Base-by-base conservation (phyloP, 179 eudicot species). In the Camellia oleifera region DNA sequence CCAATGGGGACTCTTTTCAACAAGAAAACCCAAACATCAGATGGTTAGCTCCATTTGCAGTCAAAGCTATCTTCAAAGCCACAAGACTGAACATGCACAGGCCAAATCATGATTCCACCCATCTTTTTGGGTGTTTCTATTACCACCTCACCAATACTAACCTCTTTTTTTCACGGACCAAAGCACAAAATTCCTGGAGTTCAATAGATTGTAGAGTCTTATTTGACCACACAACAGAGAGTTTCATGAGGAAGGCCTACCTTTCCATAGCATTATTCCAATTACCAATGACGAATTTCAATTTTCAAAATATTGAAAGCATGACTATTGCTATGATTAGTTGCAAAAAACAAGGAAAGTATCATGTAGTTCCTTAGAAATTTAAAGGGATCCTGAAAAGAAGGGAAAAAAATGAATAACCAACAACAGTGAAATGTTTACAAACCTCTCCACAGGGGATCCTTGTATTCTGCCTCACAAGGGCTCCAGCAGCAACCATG, bases 401-500 rank as follows among this genome's bases (percentile, higher is more conserved):
- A 32, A 32, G 1, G 40, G 40, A 32, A 32, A 60, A 48, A 11
- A 66, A 40, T 48, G 42, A 44, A 44, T 18, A 60, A 63, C 5
- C 46, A 73, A 50, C 14, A 84, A 18, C 7, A 66, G 50, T 17
- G 46, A 15, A 17, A 72, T 23, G 46, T 12, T 52, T 7, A 80
- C 78, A 68, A 84, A 95, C 99, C 98, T 95, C 94, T 72, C 98
- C 97, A 83, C 82, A 84, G 13, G 96, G 96, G 76, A 95, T 88
- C 87, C 91, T 90, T 1, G 96, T 91, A 84, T 95, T 90, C 84
- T 91, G 97, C 79, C 90, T 81, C 64, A 92, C 97, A 78, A 92
- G 94, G 76, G 97, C 84, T 63, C 97, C 97, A 75, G 97, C 97
- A 85, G 92, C 97, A 89, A 92, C 90, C 97, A 92, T 92, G 76